phyloP scores from a whole-genome alignment of 345 rosid genomes.

The Brassica carinata region DNA sequence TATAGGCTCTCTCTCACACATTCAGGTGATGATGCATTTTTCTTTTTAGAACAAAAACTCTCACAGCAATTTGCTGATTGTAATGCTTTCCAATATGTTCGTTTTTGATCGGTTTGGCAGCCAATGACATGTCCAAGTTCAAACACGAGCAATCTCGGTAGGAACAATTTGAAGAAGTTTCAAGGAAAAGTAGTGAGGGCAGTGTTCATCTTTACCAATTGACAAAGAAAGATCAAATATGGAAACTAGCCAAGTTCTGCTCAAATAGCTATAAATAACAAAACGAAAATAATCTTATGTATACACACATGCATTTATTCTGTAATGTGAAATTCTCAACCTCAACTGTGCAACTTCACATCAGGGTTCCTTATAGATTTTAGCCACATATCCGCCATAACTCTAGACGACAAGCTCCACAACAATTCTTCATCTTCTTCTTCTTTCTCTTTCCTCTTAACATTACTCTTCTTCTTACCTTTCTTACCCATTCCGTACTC shows the following conservation, averaged over 20 bases:
- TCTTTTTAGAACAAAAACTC: neutral
- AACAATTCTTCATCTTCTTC: constrained; percentile 52
- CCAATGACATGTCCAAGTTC: neutral
- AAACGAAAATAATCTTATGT: neutral
- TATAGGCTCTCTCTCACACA: neutral
- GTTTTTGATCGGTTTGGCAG: neutral
- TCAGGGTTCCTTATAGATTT: constrained; percentile 89
- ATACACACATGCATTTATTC: constrained; percentile 23
- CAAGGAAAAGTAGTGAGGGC: neutral
- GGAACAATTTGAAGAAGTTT: neutral
- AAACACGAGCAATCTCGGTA: neutral
- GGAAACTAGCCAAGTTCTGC: neutral
- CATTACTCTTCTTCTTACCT: constrained; percentile 59
- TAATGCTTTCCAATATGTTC: neutral
- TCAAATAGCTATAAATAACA: neutral
- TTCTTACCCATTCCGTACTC: constrained; percentile 71
- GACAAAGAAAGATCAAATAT: neutral
- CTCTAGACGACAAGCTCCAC: constrained; percentile 92
- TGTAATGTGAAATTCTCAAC: constrained; percentile 8
- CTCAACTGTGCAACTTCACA: constrained; percentile 44
- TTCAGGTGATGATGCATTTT: neutral
- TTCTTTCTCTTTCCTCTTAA: constrained; percentile 53
- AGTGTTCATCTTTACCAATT: neutral
- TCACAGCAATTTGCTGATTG: neutral
- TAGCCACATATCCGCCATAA: constrained; percentile 98